Evolutionary conservation across 164 flowering plant genomes (phyloP), one percentile per base, ranked within the genome.

Genomic region (Akebia trifoliata): DNA sequence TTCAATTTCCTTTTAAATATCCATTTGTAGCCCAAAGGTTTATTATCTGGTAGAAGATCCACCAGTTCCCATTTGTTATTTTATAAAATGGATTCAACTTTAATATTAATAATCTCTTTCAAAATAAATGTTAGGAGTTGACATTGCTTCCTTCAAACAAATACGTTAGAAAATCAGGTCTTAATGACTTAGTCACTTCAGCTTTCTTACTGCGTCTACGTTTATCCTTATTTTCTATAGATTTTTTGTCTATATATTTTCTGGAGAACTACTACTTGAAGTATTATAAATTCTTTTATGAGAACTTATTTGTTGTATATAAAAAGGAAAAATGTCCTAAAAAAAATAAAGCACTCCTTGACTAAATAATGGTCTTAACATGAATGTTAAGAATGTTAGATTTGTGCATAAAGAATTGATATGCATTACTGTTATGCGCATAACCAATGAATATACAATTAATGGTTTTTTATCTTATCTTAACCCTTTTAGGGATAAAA

Each of bases 361-460:
- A 35, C 30, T 40, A 24, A 4, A 56, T 29, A 5, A 30, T 30
- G 2, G 48, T 29, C 0, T 17, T n/a, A 2, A 2, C 1, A 17
- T 43, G 4, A 10, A 56, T 43, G 14, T 40, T 26, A 9, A 24
- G n/a, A 8, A 40, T 17, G 0, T 42, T 26, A 17, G 34, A 42
- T 15, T 43, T 42, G 2, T 15, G 8, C 25, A 42, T 20, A 0
- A 57, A 18, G 29, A 56, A 43, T 0, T 3, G 4, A 21, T 56
- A 56, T 3, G 28, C 50, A 40, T n/a, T 39, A 12, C 24, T 39
- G 15, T 56, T 28, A 4, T 9, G 11, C 0, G 37, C 50, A 29
- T 56, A 42, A 1, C 28, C 50, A 9, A 56, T 43, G 8, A 56
- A 54, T 36, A 25, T 24, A 44, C 44, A 29, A 9, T 56, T 38